Base-by-base conservation (phyloP, 2,329 filamentous ascomycete genomes). In the Cadophora gregata region DNA sequence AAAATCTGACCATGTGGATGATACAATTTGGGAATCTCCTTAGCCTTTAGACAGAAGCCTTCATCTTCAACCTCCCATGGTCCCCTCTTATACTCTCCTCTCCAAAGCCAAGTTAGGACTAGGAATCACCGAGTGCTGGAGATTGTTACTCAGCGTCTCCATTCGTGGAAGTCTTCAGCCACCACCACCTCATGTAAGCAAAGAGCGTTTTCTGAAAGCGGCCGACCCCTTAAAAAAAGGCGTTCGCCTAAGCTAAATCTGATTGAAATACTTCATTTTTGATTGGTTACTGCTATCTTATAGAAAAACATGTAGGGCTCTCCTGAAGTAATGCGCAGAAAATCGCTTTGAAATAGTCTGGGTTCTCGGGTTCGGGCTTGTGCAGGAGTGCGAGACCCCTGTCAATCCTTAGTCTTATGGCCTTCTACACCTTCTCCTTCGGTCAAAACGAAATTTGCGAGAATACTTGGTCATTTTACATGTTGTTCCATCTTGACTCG, bases 171-270 rank as follows among this genome's bases (percentile, higher is more conserved):
- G 19, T 31, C 8, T 38, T 25, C 55, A 58, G 55, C 55, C 55
- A 58, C 53, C 10, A 38, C 38, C 1, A 4, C 0, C 31, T 38
- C 21, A 58, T 42, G 55, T 58, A 36, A 58, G 55, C 55, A 58
- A 1, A 38, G 55, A 58, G 55, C 55, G 21, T 42, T 38, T 58
- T 21, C 55, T 58, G 31, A 25, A 58, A 58, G 55, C 33, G 55
- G 55, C 33, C 31, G 33, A 25, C 33, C 33, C 16, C 12, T 27
- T 25, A 21, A 42, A 36, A 10, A 8, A 25, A 25, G 12, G 9
- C 12, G 14, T 6, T 42, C 36, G 33, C 12, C n/a, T n/a, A 58
- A 8, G 33, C 10, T 38, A 38, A 27, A 42, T 58, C 33, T 58
- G 21, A 25, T 58, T 58, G 55, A 19, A 58, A 58, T 16, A n/a